These are phyloP conservation scores for Acer saccharum DNA, from an alignment of 345 rosid genomes.

Conservation along the genomic window DNA sequence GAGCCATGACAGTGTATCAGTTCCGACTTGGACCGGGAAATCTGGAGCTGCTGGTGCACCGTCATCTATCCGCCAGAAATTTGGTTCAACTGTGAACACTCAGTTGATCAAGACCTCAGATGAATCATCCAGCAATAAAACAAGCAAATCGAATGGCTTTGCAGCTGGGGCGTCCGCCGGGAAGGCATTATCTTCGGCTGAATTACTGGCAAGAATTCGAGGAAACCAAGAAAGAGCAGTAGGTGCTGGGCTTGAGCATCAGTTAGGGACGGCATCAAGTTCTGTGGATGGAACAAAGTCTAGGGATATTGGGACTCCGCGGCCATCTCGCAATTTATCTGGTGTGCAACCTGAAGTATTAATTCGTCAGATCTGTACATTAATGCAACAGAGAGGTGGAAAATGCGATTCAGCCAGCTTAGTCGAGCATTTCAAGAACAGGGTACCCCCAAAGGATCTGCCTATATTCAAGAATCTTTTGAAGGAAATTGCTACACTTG, in stretches of 20 bases:
- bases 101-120: conserved; percentile 45
- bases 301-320: conserved; percentile 30
- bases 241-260: conserved; percentile 63
- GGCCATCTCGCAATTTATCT: conserved; percentile 33
- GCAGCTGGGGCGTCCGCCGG: conserved; percentile 85
- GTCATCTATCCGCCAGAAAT: conserved; percentile 61
- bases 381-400: conserved; percentile 78
- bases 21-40: conserved; percentile 97
- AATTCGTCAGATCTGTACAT: conserved; percentile 81
- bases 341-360: conserved; percentile 73
- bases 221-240: conserved; percentile 73
- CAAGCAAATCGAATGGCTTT: conserved; percentile 39
- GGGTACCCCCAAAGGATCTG: conserved; percentile 53
- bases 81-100: conserved; percentile 68
- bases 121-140: conserved; percentile 41
- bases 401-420: conserved; percentile 63
- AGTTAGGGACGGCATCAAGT: conserved; percentile 38
- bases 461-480: conserved; percentile 78
- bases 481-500: conserved; percentile 77
- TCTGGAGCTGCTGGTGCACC: conserved; percentile 96
- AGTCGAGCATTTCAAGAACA: conserved; percentile 70
- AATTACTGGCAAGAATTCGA: conserved; percentile 74
- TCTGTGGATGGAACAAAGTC: conserved; percentile 31
- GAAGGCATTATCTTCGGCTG: conserved; percentile 82
- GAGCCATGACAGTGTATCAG: conserved; percentile 69